Evolutionary conservation across 495 filamentous ascomycete species (phyloP), one percentile per base, ranked within the genome.

Genomic region (Rhypophila decipiens): DNA sequence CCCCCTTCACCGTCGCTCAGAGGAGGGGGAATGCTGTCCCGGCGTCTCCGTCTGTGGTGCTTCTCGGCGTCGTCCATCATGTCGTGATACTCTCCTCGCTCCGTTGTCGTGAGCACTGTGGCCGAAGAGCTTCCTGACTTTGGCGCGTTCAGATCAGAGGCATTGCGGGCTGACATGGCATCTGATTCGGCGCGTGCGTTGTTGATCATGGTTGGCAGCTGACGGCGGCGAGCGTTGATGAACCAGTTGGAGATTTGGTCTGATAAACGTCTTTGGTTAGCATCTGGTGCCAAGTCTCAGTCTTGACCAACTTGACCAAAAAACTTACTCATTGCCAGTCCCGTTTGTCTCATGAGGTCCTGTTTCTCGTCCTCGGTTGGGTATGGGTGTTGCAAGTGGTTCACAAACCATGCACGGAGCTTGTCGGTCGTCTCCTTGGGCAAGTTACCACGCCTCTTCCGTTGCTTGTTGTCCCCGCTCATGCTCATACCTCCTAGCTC

Each of bases 161-260:
- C n/a, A n/a, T n/a, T n/a, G n/a, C n/a, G n/a, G n/a, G n/a, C n/a
- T 44, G 53, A 48, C 44, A 56, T 66, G 22, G 55, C 64, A 13
- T 64, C 65, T 4, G 60, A 57, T 55, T 73, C 69, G 18, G 65
- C 68, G n/a, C 61, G 57, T 0, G 71, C 72, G 49, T 71, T 66
- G 31, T 78, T 82, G 21, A 81, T 72, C 46, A 88, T 68, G 18
- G 67, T 67, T 15, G 87, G 87, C n/a, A 90, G 65, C 50, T 88
- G 83, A 35, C 89, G 80, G 38, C 89, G 75, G 43, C 89, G 77
- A 9, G 88, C 88, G 56, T 95, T 96, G 64, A 96, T 96, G 64
- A 95, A 96, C 89, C 89, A 96, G 59, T 96, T 96, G 50, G 86
- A 90, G 44, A 95, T 87, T 78, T 95, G 65, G 55, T 71, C 70